A percentile compares a stretch with the other conserved stretches of the same genome.
phyloP scores from a whole-genome alignment of 2,329 filamentous ascomycete species.

The Escovopsis sp. region DNA sequence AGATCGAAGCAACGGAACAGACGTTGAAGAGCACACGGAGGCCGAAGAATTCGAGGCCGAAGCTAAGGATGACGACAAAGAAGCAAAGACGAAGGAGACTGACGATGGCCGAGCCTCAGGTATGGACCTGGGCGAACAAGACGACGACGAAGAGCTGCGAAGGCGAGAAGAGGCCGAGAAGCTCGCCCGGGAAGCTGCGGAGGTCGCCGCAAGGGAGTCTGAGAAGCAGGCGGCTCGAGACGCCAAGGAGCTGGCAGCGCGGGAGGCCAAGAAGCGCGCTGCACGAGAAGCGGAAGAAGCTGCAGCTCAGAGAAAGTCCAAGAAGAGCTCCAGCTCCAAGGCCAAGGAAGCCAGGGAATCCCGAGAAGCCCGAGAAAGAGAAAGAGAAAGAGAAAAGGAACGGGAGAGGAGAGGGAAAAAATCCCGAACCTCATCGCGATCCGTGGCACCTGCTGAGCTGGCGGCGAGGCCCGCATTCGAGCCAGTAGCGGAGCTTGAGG shows the following conservation, averaged over 20 bases:
- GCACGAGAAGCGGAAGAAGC: slow-evolving; percentile 9
- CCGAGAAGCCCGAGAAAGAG: too few species aligned
- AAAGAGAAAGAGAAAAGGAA: slow-evolving; percentile 14
- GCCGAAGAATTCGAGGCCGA: slow-evolving; percentile 14
- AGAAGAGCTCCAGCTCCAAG: slow-evolving; percentile 24
- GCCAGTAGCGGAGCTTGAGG: slow-evolving; percentile 5
- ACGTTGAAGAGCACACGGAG: slow-evolving; percentile 14
- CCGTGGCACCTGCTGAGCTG: slow-evolving; percentile 4
- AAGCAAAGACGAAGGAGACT: slow-evolving; percentile 18
- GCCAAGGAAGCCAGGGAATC: slow-evolving; percentile 10
- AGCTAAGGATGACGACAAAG: slow-evolving; percentile 12
- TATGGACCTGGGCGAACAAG: slow-evolving; percentile 8
- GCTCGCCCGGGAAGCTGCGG: slow-evolving; percentile 7
- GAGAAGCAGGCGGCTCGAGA: slow-evolving; percentile 25
- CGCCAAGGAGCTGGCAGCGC: slow-evolving; percentile 17
- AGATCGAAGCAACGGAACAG: too few species aligned
- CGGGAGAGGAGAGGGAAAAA: slow-evolving; percentile 11
- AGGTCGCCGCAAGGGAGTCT: slow-evolving; percentile 19
- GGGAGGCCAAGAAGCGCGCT: slow-evolving; percentile 12
- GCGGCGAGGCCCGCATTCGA: slow-evolving; percentile 6
- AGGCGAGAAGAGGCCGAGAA: slow-evolving; percentile 21
- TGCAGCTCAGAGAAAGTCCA: slow-evolving; percentile 23
- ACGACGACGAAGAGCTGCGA: slow-evolving; percentile 12
- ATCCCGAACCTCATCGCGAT: slow-evolving; percentile 3
- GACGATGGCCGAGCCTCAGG: too few species aligned